phyloP scores from a whole-genome alignment of 2,329 filamentous ascomycete species.

The Botrytis hyacinthi region DNA sequence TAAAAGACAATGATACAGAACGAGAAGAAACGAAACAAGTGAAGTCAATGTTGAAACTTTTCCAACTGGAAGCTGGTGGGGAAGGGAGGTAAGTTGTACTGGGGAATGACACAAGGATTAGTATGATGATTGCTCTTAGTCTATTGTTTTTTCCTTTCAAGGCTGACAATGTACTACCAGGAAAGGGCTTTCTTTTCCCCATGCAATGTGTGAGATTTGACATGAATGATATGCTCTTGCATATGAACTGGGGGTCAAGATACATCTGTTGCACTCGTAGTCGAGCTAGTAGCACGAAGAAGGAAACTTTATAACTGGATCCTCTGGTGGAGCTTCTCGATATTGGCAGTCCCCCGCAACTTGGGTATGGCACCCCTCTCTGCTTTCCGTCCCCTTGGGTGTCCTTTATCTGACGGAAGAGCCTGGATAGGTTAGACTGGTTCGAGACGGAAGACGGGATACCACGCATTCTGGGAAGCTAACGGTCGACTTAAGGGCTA shows the following conservation, averaged over 20 bases:
- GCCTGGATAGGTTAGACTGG: background rate
- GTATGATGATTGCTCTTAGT: background rate
- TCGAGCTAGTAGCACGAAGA: background rate
- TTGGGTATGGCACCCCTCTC: background rate
- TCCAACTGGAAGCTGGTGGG: constrained; percentile 1
- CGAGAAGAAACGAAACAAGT: background rate
- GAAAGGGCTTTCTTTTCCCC: background rate
- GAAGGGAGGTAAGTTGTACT: background rate
- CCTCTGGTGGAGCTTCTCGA: constrained; percentile 4
- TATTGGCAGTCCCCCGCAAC: constrained; percentile 1
- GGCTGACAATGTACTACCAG: constrained; percentile 6
- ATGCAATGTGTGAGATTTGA: constrained; percentile 13
- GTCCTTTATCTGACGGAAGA: background rate
- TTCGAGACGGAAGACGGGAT: background rate
- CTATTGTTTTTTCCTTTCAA: constrained; percentile 1
- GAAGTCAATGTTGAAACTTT: background rate
- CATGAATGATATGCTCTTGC: constrained; percentile 12
- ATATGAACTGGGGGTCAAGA: background rate
- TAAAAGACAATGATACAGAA: background rate
- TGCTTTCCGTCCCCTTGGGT: background rate
- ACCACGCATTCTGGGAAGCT: background rate
- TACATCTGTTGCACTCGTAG: background rate
- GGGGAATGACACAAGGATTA: constrained; percentile 5
- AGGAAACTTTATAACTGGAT: background rate
- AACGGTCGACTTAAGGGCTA: background rate